Conservation (phyloP, 192 early-diverging fungal genomes). For the Backusella mclennaniae region DNA sequence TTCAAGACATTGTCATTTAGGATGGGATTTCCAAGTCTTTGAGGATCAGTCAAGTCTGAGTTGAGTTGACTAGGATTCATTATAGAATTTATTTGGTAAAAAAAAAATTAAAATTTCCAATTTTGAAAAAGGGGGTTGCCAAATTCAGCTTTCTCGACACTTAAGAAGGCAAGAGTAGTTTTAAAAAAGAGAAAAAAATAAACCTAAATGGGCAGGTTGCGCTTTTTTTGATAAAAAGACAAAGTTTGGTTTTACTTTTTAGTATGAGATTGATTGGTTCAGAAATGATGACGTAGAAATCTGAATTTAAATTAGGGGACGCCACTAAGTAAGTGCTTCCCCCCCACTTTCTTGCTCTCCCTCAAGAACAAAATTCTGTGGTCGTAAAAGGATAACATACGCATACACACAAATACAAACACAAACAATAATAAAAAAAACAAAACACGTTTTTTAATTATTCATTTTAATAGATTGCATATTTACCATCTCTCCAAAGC, state of each 20-base stretch:
- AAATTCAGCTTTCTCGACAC: constrained; percentile 1
- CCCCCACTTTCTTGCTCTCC: background rate
- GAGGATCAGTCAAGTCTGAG: constrained; percentile 12
- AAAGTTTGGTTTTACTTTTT: background rate
- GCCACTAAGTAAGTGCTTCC: background rate
- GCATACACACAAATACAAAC: background rate
- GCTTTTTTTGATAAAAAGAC: background rate
- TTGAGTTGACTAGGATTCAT: constrained; percentile 5
- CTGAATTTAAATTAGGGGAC: background rate
- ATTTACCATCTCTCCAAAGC: background rate
- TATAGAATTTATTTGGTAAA: background rate
- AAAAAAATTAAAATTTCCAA: constrained; percentile 6
- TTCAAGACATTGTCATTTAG: background rate
- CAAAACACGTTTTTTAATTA: no score
- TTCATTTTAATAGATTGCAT: constrained; percentile 6
- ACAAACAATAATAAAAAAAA: background rate
- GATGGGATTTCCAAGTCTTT: background rate
- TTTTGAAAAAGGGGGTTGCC: constrained; percentile 11
- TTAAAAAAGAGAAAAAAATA: background rate
- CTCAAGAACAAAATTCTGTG: background rate
- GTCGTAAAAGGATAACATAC: no score
- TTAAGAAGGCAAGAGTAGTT: constrained; percentile 2
- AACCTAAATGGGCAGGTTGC: background rate
- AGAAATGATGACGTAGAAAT: background rate
- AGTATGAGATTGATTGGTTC: background rate